Percentiles rank a stretch among this genome's conserved stretches.
Evolutionary conservation across 192 early-diverging fungal genomes (phyloP).

Genomic region (Coemansia biformis): DNA sequence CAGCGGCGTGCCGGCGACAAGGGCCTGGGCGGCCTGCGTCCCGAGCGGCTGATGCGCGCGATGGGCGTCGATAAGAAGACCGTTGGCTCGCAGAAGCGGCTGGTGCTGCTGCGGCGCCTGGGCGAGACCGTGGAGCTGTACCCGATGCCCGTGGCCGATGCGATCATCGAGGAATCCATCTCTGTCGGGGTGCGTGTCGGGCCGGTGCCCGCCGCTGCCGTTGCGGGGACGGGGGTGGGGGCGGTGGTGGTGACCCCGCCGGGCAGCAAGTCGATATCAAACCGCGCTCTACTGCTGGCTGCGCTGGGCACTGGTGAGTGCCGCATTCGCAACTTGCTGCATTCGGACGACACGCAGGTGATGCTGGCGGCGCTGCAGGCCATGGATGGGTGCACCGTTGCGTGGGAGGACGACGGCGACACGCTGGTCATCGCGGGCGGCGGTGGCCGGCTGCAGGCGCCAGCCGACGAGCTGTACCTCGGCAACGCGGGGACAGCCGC

Average conservation of each 20-base stretch:
- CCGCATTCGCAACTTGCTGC: conserved; percentile 78
- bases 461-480: conserved; percentile 76
- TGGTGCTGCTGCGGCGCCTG: conserved; percentile 80
- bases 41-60: conserved; percentile 74
- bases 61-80: conserved; percentile 98
- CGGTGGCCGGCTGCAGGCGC: conserved; percentile 66
- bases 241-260: conserved; percentile 60
- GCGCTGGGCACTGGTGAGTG: conserved; percentile 79
- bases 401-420: conserved; percentile 91
- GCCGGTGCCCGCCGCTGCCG: conserved; percentile 47
- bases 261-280: conserved; percentile 96
- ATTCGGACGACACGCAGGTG: conserved; percentile 97
- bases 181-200: conserved; percentile 66
- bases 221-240: neutral
- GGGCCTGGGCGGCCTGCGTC: conserved; percentile 64
- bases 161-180: conserved; percentile 76
- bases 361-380: conserved; percentile 90
- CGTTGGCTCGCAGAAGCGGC: conserved; percentile 81
- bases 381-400: conserved; percentile 77
- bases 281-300: conserved; percentile 88
- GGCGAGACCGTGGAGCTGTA: conserved; percentile 79
- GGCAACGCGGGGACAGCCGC: conserved; percentile 98
- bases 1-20: conserved; percentile 56
- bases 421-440: conserved; percentile 80
- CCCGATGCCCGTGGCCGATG: conserved; percentile 79